Evolutionary conservation across 306 rosid genomes (phyloP), one percentile per base, ranked within the genome.

Genomic region (Trifolium pratense): DNA sequence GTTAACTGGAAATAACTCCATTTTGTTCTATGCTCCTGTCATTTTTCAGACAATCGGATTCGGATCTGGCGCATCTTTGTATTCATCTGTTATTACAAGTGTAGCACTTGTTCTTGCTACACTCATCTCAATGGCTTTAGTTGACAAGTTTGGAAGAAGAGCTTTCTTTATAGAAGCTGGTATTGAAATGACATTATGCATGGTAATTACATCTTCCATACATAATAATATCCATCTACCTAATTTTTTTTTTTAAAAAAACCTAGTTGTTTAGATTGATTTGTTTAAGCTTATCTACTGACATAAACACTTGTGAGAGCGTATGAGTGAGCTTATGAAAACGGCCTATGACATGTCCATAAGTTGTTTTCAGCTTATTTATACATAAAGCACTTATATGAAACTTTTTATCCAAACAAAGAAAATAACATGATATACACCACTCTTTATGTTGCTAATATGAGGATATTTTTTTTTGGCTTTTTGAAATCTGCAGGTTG

Each of bases 1-100:
- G 15, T 15, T 75, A 20, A 75, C 80, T 17, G 80, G 80, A 11
- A 75, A 75, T 57, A 75, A 75, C 82, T 92, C 95, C 1, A 90
- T 92, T 34, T 88, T 90, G 48, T 90, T 90, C 78, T 92, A 92
- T 66, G 98, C 98, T 2, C 97, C 96, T 2, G 98, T 92, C 66
- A 87, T 92, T 34, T 92, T 92, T 42, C 97, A 90, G 71, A 92
- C 86, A 82, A 2, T 92, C 76, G 74, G 91, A 82, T 61, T 74
- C 83, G 82, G 96, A 79, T 78, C 89, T 0, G 80, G 56, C 9
- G 87, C 97, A 14, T 65, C 98, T 45, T 81, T 92, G 0, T 84
- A 83, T 73, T 89, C 97, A 10, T 87, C 91, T 26, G 70, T 86
- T 45, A 74, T 92, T 51, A 90, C 92, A 37, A 89, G 91, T 36